Percentiles rank a stretch among this genome's conserved stretches.
Conservation (phyloP, 2,329 filamentous ascomycete genomes). For the Aspergillus sp. region DNA sequence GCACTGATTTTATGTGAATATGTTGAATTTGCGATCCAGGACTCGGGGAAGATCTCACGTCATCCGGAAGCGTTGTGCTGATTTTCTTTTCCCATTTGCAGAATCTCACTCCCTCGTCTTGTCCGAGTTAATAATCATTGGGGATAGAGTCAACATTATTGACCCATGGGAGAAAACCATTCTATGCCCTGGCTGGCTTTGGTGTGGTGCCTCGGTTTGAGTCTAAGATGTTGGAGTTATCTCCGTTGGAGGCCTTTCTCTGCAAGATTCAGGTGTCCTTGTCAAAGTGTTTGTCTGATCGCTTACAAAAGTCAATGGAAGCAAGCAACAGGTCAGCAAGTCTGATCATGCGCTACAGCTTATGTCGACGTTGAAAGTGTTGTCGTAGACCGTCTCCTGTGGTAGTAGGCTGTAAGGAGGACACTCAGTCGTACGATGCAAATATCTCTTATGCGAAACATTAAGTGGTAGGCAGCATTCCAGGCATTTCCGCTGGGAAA, state of each 20-base stretch:
- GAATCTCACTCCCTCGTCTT: slow-evolving; percentile 5
- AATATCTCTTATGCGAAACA: too few species aligned
- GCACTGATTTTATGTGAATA: neutral
- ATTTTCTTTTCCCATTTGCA: neutral
- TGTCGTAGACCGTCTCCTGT: neutral
- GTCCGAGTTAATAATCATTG: slow-evolving; percentile 18
- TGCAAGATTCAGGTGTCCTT: slow-evolving; percentile 18
- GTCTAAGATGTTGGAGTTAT: slow-evolving; percentile 25
- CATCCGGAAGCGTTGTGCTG: neutral
- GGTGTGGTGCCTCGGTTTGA: slow-evolving; percentile 23
- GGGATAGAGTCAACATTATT: slow-evolving; percentile 19
- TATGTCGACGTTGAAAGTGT: neutral
- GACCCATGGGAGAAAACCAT: slow-evolving; percentile 17
- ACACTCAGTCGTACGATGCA: neutral
- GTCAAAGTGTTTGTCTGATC: neutral
- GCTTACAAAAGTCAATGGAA: neutral
- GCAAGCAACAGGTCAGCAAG: neutral
- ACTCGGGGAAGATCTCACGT: neutral
- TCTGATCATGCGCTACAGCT: neutral
- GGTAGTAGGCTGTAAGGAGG: neutral
- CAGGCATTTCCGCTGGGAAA: too few species aligned
- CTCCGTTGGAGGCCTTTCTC: slow-evolving; percentile 20
- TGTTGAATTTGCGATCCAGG: slow-evolving; percentile 3
- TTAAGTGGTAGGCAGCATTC: too few species aligned
- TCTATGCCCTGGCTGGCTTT: slow-evolving; percentile 24